These are phyloP conservation scores for Somion occarium DNA, from an alignment of 1,284 basidiomycete species.

Conservation along the genomic window DNA sequence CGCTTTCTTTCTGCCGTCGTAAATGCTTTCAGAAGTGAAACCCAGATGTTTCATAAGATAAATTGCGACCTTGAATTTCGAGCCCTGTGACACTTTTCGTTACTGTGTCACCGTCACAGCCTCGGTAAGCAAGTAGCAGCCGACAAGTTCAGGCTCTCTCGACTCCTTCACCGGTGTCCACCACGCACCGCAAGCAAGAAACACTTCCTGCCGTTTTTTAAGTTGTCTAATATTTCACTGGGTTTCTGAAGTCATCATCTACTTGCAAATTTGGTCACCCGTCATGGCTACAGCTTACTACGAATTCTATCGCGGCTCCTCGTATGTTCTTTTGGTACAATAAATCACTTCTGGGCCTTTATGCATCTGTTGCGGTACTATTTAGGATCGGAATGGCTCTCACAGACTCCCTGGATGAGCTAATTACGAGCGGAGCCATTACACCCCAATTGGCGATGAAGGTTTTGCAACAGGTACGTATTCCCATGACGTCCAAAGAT, in stretches of 20 bases:
- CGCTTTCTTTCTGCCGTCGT: too few species aligned
- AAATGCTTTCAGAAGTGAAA: too few species aligned
- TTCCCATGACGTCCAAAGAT: not conserved
- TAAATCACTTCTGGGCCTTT: not conserved
- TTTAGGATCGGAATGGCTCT: slow-evolving; percentile 92
- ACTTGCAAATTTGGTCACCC: slow-evolving; percentile 3
- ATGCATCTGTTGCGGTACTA: not conserved
- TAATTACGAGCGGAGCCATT: slow-evolving; percentile 95
- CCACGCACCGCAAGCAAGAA: slow-evolving; percentile 6
- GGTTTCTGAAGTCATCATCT: not conserved
- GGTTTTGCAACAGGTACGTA: slow-evolving; percentile 86
- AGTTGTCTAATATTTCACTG: slow-evolving; percentile 1
- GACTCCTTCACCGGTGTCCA: slow-evolving; percentile 21
- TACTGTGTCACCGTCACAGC: not conserved
- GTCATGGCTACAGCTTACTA: slow-evolving; percentile 80
- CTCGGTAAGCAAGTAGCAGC: not conserved
- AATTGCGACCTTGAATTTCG: not conserved
- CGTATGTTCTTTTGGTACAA: slow-evolving; percentile 51
- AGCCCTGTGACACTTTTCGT: not conserved
- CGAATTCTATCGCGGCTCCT: slow-evolving; percentile 87
- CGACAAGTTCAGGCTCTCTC: not conserved
- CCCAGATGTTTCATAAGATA: too few species aligned
- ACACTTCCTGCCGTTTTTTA: too few species aligned
- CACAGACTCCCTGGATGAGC: slow-evolving; percentile 98
- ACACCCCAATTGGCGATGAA: slow-evolving; percentile 98